A percentile compares a stretch with the other conserved stretches of the same genome.
Conservation (phyloP, 176 grass and related monocot genomes). For the Zoysia pacifica region DNA sequence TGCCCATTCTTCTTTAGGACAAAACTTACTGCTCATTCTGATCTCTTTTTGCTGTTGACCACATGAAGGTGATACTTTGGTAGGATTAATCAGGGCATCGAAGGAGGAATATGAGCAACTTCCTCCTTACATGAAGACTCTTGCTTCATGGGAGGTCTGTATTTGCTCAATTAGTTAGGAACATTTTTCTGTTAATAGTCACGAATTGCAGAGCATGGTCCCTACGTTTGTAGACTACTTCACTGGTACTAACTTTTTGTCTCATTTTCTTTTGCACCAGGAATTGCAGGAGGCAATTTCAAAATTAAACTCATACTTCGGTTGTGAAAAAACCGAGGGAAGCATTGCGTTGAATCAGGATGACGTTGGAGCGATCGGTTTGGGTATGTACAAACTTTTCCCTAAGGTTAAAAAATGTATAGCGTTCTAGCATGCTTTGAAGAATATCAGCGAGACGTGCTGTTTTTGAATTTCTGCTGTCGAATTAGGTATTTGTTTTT, state of each 20-base stretch:
- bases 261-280: slow-evolving; percentile 33
- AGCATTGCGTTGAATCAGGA: slow-evolving; percentile 71
- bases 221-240: neutral
- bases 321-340: slow-evolving; percentile 35
- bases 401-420: neutral
- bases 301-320: slow-evolving; percentile 77
- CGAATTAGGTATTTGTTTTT: neutral
- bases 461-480: neutral
- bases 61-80: slow-evolving; percentile 27
- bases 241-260: neutral
- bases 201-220: neutral
- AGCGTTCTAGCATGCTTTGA: neutral
- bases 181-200: neutral
- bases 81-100: slow-evolving; percentile 51
- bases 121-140: slow-evolving; percentile 74
- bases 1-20: no score
- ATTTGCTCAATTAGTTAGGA: slow-evolving; percentile 13
- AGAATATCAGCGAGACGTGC: no score
- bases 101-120: slow-evolving; percentile 68
- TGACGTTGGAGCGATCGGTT: slow-evolving; percentile 60
- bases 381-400: slow-evolving; percentile 50
- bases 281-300: slow-evolving; percentile 66
- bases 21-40: slow-evolving; percentile 8
- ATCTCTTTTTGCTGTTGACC: slow-evolving; percentile 4
- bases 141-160: slow-evolving; percentile 83